These are phyloP conservation scores for Mycena citricolor DNA, from an alignment of 1,284 basidiomycete species.

Conservation along the genomic window DNA sequence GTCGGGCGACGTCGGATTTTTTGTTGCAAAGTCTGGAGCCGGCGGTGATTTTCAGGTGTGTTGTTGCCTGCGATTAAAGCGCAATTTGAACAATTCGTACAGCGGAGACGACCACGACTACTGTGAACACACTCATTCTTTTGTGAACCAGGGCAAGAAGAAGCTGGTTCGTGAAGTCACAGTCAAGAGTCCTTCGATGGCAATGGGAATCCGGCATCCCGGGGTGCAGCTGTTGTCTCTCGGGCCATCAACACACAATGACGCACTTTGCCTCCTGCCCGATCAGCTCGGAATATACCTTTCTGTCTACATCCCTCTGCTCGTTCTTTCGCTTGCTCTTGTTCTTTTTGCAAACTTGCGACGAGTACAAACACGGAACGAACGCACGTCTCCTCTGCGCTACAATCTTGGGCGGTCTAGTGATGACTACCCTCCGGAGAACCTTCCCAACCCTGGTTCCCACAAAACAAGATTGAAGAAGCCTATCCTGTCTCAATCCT, in stretches of 20 bases:
- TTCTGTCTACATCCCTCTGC: slow-evolving; percentile 51
- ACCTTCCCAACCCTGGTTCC: slow-evolving; percentile 32
- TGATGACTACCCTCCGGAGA: slow-evolving; percentile 30
- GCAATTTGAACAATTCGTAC: slow-evolving; percentile 10
- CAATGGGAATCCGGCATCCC: slow-evolving; percentile 71
- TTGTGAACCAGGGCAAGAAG: slow-evolving; percentile 20
- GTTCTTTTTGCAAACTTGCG: slow-evolving; percentile 33
- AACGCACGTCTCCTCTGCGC: slow-evolving; percentile 32
- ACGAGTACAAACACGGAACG: slow-evolving; percentile 77
- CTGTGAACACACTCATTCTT: slow-evolving; percentile 69
- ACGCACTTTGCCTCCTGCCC: slow-evolving; percentile 67
- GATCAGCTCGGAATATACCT: slow-evolving; percentile 67
- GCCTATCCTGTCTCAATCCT: slow-evolving; percentile 36
- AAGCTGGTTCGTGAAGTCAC: slow-evolving; percentile 61
- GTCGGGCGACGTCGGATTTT: slow-evolving; percentile 73
- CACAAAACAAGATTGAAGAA: slow-evolving; percentile 35
- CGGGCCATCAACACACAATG: slow-evolving; percentile 45
- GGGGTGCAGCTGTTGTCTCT: slow-evolving; percentile 87
- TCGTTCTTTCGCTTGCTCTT: slow-evolving; percentile 43
- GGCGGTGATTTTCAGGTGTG: slow-evolving; percentile 70
- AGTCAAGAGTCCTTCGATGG: slow-evolving; percentile 82
- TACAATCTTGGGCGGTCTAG: slow-evolving; percentile 21
- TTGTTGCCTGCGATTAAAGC: slow-evolving; percentile 4
- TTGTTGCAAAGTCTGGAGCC: slow-evolving; percentile 73
- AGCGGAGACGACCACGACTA: slow-evolving; percentile 91